Base-by-base conservation (phyloP, 768 basidiomycete genomes). In the Hygrophoropsis aurantiaca region DNA sequence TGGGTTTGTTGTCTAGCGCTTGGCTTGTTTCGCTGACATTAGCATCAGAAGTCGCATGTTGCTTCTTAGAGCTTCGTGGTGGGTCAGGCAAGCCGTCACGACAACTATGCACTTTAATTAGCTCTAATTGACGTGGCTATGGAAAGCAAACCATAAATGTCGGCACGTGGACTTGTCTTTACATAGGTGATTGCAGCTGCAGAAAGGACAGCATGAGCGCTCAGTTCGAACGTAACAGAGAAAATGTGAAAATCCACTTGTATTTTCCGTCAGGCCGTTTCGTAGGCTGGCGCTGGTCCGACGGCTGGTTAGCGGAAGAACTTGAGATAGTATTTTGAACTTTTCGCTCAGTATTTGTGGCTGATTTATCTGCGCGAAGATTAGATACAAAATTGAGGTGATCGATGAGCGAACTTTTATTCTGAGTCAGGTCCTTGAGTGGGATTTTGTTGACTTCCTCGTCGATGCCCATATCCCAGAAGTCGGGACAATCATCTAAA, bases 151-250 rank as follows among this genome's bases (percentile, higher is more conserved):
- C 90, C 90, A 92, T 27, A 83, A 60, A 69, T 93, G 90, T 20
- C 84, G 78, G 59, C 90, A 93, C 35, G 70, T 74, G 4, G 70
- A 66, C 64, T 90, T 92, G 57, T 90, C 81, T 60, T 85, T 88
- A 74, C 90, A 93, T 18, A 75, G 42, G 55, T 93, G 90, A 54
- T 87, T 87, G 58, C 90, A 93, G 41, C 88, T 90, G 32, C 47
- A 51, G 24, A n/a, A 46, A 21, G 18, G 24, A 44, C 15, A 20
- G n/a, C 54, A 13, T 19, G 35, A 36, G 16, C 7, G 9, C 41
- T 19, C 5, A 44, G 45, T 21, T 3, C 18, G 37, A 21, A 23
- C 10, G 45, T 33, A n/a, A 25, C 24, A n/a, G 15, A 11, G 19
- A 41, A 37, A 41, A 27, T 15, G 34, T 36, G 33, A 25, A 41